Evolutionary conservation across 805 yeast genomes (phyloP), one percentile per base, ranked within the genome.

Genomic region (Debaryomyces hansenii): DNA sequence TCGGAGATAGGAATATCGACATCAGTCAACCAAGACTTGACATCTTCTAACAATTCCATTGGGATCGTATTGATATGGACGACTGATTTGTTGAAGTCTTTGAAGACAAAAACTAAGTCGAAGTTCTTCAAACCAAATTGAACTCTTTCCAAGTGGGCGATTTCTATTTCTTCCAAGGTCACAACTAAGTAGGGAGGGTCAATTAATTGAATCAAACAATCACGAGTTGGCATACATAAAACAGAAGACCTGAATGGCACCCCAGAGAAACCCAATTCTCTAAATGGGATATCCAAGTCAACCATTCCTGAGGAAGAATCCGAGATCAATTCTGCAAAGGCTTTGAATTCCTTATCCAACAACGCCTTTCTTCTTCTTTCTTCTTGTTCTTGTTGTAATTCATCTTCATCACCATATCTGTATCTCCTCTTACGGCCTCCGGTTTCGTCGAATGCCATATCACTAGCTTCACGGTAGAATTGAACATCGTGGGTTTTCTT

Each of bases 331-430:
- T 94, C 97, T 15, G 92, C 92, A 71, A 90, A 94, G 40, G 78
- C 76, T 67, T 83, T 85, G 71, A 91, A 94, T 68, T 94, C 98
- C 66, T 87, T 89, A 70, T 94, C 97, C 59, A 94, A 79, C 33
- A 89, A 80, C 20, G 88, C 87, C 59, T 96, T 87, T 69, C 97
- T 81, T 67, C 92, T 80, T 72, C 97, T 84, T 71, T 94, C 99
- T 67, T 94, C 98, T 70, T 92, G 97, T 72, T 94, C 99, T 69
- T 92, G 97, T 69, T 94, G 98, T 53, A 94, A 75, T 70, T 94
- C 99, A 67, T 94, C 99, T 67, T 94, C 99, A 65, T 94, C 99
- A 40, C 99, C 99, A 63, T 94, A 94, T 60, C 94, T 72, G 66
- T 85, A 85, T 54, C 79, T 80, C 67, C 97, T 83, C 71, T 89